Conservation (phyloP, 345 rosid species). For the Linum usitatissimum region DNA sequence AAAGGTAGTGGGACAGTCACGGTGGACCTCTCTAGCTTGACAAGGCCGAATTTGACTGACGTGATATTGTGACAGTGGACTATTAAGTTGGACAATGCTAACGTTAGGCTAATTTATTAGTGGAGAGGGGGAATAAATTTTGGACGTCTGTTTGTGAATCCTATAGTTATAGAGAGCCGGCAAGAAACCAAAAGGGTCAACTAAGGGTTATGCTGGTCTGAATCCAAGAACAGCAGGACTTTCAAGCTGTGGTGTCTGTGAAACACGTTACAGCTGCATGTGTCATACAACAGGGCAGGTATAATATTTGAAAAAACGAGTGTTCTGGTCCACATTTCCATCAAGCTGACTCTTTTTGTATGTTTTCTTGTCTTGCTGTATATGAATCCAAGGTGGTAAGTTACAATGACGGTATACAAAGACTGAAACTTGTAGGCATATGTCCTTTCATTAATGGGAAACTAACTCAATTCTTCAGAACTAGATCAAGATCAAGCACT, state of each 20-base stretch:
- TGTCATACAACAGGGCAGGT: slow-evolving; percentile 18
- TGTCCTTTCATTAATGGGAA: not conserved
- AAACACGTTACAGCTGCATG: slow-evolving; percentile 25
- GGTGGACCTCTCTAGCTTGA: slow-evolving; percentile 11
- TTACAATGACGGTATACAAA: too few relatives aligned
- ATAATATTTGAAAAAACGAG: not conserved
- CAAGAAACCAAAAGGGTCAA: slow-evolving; percentile 26
- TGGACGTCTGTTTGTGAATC: not conserved
- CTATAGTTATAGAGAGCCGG: slow-evolving; percentile 21
- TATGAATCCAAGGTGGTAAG: not conserved
- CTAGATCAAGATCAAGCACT: slow-evolving; percentile 2
- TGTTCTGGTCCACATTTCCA: not conserved
- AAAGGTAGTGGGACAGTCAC: not conserved
- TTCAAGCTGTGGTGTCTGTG: slow-evolving; percentile 18
- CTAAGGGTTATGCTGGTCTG: slow-evolving; percentile 19
- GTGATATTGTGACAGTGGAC: slow-evolving; percentile 21
- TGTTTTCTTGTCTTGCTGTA: not conserved
- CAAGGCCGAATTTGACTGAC: slow-evolving; percentile 12
- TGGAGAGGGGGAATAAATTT: not conserved
- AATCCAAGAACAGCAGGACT: slow-evolving; percentile 28
- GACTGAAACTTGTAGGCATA: not conserved
- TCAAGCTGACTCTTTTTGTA: not conserved
- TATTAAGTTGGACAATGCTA: slow-evolving; percentile 27
- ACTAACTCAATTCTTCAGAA: slow-evolving; percentile 1
- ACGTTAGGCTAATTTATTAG: slow-evolving; percentile 8